A percentile compares a stretch with the other conserved stretches of the same genome.
Evolutionary conservation across 306 rosid species (phyloP).

Genomic region (Acmispon strigosus): DNA sequence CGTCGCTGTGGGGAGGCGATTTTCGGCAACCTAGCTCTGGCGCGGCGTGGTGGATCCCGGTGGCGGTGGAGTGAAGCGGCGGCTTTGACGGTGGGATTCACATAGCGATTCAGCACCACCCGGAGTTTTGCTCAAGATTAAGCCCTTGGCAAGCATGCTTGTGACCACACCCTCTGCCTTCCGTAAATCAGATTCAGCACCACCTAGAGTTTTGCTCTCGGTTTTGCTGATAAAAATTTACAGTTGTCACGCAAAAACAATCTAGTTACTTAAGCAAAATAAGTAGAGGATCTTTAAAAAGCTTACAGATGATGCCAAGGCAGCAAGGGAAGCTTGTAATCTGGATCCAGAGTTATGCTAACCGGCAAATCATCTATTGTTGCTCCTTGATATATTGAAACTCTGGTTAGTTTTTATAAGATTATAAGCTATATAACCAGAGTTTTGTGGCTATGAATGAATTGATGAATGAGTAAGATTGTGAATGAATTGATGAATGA

Average conservation of each 20-base stretch:
- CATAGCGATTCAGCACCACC: no score
- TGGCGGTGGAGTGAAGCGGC: no score
- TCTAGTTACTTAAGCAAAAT: neutral
- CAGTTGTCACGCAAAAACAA: neutral
- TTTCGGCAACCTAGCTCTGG: no score
- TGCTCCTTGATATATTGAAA: constrained; percentile 66
- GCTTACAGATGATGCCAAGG: constrained; percentile 57
- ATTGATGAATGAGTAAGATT: no score
- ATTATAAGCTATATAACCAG: no score
- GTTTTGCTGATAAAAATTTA: constrained; percentile 37
- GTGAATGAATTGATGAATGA: no score
- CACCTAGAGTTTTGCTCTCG: constrained; percentile 40
- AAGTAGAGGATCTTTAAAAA: neutral
- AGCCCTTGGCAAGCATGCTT: constrained; percentile 92
- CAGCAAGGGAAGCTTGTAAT: constrained; percentile 70
- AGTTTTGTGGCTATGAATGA: no score
- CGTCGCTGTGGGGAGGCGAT: no score
- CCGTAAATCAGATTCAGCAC: constrained; percentile 60
- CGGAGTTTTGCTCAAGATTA: constrained; percentile 77
- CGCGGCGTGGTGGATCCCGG: no score
- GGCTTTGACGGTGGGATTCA: no score
- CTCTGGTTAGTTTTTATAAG: neutral
- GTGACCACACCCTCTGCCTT: constrained; percentile 95
- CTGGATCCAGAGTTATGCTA: constrained; percentile 57
- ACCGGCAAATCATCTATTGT: constrained; percentile 84